Evolutionary conservation across 176 grass and related monocot genomes (phyloP), one percentile per base, ranked within the genome.

Genomic region (Typha latifolia): DNA sequence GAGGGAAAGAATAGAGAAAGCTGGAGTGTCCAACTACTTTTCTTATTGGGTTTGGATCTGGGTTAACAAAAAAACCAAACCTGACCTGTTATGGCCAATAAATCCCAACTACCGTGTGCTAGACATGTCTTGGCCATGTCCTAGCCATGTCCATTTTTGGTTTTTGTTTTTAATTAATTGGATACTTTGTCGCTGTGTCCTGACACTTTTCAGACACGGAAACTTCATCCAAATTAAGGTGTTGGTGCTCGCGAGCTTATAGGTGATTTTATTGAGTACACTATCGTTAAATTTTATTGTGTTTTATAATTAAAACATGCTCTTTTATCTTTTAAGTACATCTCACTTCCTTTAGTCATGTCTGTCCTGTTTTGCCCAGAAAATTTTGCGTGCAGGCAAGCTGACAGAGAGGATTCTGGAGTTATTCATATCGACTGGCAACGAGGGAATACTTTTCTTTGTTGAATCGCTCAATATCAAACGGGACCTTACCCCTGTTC

Each of bases 341-440:
- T 27, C 20, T 67, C n/a, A 3, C 51, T 19, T 8, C 51, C 12
- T 56, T 56, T 59, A 18, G 37, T 43, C 37, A 19, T 59, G 16
- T 59, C 16, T 59, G 2, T 21, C 47, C 51, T 59, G 22, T 75
- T 50, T 22, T 80, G 75, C 13, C 48, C 81, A 99, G 89, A 93
- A 76, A 82, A 93, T 89, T 2, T 56, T 99, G 32, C 80, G 69
- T 61, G 89, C 94, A 47, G 94, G 94, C 73, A 99, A 99, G 71
- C 76, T 93, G 51, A 93, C 85, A 23, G 89, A 90, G 68, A 99
- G 66, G 71, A 83, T 99, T 13, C 80, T 99, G 43, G 90, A 93
- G 32, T 70, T 99, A 73, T 99, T 99, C 24, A 55, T 84, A 19
- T 85, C 82, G 64, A 99, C 94, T 0, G 85, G 79, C 22, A 92